Conservation (phyloP, 2,329 filamentous ascomycete species). For the Teratosphaeria nubilosa region DNA sequence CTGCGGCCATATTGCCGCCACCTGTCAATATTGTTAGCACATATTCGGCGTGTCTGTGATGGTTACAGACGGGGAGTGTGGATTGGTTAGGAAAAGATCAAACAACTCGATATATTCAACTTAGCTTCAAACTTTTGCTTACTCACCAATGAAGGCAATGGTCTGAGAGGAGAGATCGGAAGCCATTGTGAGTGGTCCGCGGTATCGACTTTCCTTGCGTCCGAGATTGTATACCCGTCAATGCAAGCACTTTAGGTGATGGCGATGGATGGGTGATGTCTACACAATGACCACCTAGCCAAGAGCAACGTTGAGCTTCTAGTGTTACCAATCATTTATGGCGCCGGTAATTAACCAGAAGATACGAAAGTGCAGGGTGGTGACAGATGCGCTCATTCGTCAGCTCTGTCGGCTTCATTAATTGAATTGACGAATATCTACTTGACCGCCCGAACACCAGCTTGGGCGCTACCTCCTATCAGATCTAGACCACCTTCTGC, state of each 20-base stretch:
- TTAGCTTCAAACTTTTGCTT: background rate
- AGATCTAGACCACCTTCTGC: background rate
- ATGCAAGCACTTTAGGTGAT: background rate
- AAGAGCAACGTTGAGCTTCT: background rate
- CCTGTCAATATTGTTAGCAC: slow-evolving; percentile 6
- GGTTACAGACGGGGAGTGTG: background rate
- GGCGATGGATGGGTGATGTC: background rate
- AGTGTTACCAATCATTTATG: background rate
- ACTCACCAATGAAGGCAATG: slow-evolving; percentile 18
- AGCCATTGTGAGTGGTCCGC: slow-evolving; percentile 3
- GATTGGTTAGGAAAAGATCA: background rate
- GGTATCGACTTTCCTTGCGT: background rate
- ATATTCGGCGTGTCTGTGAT: background rate
- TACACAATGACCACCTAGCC: background rate
- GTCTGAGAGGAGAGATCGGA: slow-evolving; percentile 12
- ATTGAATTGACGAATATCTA: background rate
- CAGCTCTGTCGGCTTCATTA: background rate
- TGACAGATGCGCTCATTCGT: background rate
- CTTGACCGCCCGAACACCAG: background rate
- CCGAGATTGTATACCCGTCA: background rate
- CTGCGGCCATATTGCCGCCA: slow-evolving; percentile 21
- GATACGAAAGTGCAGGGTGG: too few species aligned
- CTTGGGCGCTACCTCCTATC: background rate
- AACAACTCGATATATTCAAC: background rate
- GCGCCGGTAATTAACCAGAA: too few species aligned